phyloP scores from a whole-genome alignment of 2,329 filamentous ascomycete species.

The Trichophyton simii region DNA sequence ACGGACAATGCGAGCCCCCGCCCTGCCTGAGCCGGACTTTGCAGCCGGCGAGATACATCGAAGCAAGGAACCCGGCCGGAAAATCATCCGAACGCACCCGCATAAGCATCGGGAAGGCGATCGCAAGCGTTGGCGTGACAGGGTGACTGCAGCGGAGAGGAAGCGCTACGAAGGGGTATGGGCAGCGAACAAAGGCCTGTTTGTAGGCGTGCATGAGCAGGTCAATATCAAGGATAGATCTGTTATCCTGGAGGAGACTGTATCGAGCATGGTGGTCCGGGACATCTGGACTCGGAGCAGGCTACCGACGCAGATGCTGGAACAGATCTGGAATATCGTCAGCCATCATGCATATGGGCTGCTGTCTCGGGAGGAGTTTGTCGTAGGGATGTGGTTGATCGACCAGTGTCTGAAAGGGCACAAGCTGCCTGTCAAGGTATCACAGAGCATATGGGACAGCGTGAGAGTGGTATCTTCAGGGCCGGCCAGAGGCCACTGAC shows the following conservation, averaged over 20 bases:
- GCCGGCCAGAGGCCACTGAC: background rate
- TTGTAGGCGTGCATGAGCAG: slow-evolving; percentile 7
- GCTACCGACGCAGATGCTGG: slow-evolving; percentile 27
- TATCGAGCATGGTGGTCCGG: slow-evolving; percentile 35
- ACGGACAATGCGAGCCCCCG: slow-evolving; percentile 30
- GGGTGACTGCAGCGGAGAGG: slow-evolving; percentile 33
- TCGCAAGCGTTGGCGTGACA: slow-evolving; percentile 34
- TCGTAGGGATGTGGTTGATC: slow-evolving; percentile 40
- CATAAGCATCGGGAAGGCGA: slow-evolving; percentile 39
- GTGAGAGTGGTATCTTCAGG: slow-evolving; percentile 15
- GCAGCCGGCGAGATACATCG: slow-evolving; percentile 10
- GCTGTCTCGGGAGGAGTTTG: slow-evolving; percentile 35
- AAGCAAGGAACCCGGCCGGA: slow-evolving; percentile 18
- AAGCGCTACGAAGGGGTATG: slow-evolving; percentile 41
- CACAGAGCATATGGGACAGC: slow-evolving; percentile 37
- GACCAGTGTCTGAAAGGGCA: slow-evolving; percentile 37
- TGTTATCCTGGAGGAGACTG: slow-evolving; percentile 25
- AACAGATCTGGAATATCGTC: slow-evolving; percentile 37
- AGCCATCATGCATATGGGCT: slow-evolving; percentile 26
- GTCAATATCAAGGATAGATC: slow-evolving; percentile 14
- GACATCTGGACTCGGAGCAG: slow-evolving; percentile 40
- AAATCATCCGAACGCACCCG: slow-evolving; percentile 33
- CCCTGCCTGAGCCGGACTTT: slow-evolving; percentile 22
- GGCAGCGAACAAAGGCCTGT: slow-evolving; percentile 36
- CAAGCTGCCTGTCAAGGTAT: slow-evolving; percentile 35